These are phyloP conservation scores for Stereum hirsutum DNA, from an alignment of 1,284 basidiomycete genomes.

Conservation along the genomic window DNA sequence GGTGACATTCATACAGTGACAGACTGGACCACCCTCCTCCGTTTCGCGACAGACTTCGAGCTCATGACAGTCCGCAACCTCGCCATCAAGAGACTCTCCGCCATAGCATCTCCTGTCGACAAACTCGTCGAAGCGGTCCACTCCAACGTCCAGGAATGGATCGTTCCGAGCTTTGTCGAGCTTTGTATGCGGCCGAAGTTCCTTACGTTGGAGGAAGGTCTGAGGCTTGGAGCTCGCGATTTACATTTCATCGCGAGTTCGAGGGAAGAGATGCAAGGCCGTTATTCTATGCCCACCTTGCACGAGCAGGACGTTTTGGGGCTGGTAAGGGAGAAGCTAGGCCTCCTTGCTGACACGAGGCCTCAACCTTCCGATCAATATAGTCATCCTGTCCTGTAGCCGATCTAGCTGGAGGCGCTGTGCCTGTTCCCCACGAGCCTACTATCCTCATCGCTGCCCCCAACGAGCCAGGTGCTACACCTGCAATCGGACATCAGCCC, in stretches of 20 bases:
- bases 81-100: conserved; percentile 15
- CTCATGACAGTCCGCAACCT: conserved; percentile 17
- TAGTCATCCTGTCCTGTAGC: too few relatives aligned
- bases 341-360: too few relatives aligned
- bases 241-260: not conserved
- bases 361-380: too few relatives aligned
- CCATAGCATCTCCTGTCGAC: conserved; percentile 14
- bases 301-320: too few relatives aligned
- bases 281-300: too few relatives aligned
- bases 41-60: conserved; percentile 9
- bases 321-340: too few relatives aligned
- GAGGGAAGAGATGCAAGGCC: too few relatives aligned
- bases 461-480: too few relatives aligned
- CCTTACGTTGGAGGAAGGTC: conserved; percentile 2
- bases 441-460: too few relatives aligned
- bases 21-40: conserved; percentile 3
- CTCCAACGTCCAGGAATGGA: conserved; percentile 18
- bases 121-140: conserved; percentile 16
- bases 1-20: not conserved
- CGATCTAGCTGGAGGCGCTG: too few relatives aligned
- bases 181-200: conserved; percentile 17
- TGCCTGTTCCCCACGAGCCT: too few relatives aligned
- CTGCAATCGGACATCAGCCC: too few relatives aligned
- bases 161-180: conserved; percentile 16
- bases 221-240: not conserved